A percentile compares a stretch with the other conserved stretches of the same genome.
These are phyloP conservation scores for Athelia sp. DNA, from an alignment of 1,284 basidiomycete genomes.

Conservation along the genomic window DNA sequence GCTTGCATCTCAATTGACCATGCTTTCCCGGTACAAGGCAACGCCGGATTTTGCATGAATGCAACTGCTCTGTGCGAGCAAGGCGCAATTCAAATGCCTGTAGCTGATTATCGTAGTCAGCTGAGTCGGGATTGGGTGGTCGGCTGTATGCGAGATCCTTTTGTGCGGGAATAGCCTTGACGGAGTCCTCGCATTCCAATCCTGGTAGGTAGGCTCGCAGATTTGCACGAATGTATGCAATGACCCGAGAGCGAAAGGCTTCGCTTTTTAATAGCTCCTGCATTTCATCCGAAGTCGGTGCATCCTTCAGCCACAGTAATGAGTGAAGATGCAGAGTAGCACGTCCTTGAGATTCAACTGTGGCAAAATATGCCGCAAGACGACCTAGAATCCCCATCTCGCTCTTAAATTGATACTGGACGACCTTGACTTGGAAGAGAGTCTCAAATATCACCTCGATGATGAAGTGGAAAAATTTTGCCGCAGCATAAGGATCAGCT, in stretches of 20 bases:
- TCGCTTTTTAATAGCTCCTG: conserved; percentile 14
- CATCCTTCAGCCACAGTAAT: conserved; percentile 21
- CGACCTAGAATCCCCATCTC: conserved; percentile 16
- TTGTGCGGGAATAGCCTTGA: conserved; percentile 9
- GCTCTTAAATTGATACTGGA: conserved; percentile 8
- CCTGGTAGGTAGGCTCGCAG: conserved; percentile 21
- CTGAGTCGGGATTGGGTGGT: conserved; percentile 10
- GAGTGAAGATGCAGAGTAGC: conserved; percentile 24
- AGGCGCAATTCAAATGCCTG: conserved; percentile 9
- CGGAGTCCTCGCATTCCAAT: conserved; percentile 7
- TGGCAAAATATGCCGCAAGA: conserved; percentile 21
- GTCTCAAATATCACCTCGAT: conserved; percentile 17
- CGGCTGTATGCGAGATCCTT: conserved; percentile 12
- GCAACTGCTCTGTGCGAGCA: conserved; percentile 22
- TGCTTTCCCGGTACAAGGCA: conserved; percentile 17
- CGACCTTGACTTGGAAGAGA: conserved; percentile 6
- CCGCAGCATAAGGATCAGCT: conserved; percentile 25
- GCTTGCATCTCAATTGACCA: conserved; percentile 25
- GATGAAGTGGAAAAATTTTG: conserved; percentile 27
- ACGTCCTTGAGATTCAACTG: conserved; percentile 24
- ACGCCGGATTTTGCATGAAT: conserved; percentile 20
- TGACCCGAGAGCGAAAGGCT: conserved; percentile 20
- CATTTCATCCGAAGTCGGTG: conserved; percentile 23
- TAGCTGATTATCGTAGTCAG: conserved; percentile 4
- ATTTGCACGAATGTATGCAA: conserved; percentile 21